Base-by-base conservation (phyloP, 345 rosid species). In the Gossypium australe region DNA sequence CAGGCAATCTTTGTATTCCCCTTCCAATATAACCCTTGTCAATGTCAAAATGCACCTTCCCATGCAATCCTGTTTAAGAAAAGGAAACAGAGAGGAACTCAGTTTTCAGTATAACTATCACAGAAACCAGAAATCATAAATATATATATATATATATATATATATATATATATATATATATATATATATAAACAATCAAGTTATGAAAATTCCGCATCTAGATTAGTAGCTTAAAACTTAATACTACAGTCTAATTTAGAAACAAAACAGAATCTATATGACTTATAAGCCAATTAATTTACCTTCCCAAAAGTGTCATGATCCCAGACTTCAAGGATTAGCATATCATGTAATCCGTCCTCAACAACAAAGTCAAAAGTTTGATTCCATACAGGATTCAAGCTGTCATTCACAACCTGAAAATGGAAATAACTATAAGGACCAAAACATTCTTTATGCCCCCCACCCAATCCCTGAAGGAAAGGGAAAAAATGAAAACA, bases 271-370 rank as follows among this genome's bases (percentile, higher is more conserved):
- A 66, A 18, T 18, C 20, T 45, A 3, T 12, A 11, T 43, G 22
- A 45, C 53, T 6, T 18, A 55, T 16, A 18, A 14, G 24, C 48
- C 72, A 75, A 53, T 67, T 7, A 20, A 27, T 27, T 76, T 87
- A 95, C 99, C 97, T 95, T 95, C 80, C 99, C 98, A 78, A 93
- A 95, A 51, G 99, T 90, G 85, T 95, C 99, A 52, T 95, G 98
- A 80, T 95, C 99, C 86, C 87, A 93, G 27, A 95, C 86, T 87
- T 95, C 99, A 53, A 86, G 81, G 51, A 95, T 87, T 71, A 95
- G 90, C 99, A 95, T 90, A 60, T 95, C 99, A 73, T 95, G 99
- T 61, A 93, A 84, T 75, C 98, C 99, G 59, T 95, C 99, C 85
- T 95, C 99, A 27, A 93, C 92, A 60, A 95, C 96, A 69, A 95